Base-by-base conservation (phyloP, 2,329 filamentous ascomycete genomes). In the Talaromyces sp. region DNA sequence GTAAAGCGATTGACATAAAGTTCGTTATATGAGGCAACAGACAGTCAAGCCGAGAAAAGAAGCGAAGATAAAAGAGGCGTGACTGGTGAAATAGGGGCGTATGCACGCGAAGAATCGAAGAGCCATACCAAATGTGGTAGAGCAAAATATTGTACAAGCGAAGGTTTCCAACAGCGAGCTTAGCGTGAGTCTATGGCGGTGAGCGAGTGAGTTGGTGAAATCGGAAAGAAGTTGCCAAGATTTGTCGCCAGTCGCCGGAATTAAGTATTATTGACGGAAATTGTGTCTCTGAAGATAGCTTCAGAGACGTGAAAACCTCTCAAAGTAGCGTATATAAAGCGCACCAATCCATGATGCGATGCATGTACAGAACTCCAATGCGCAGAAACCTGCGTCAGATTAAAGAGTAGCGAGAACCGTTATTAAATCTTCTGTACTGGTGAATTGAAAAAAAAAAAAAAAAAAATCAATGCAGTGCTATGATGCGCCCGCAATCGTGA, bases 251-350 rank as follows among this genome's bases (percentile, higher is more conserved):
- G 64, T 65, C 69, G 71, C 73, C 70, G 67, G 69, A 68, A 77
- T 77, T 77, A 77, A 67, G 55, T 64, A 76, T 77, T 77, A 77
- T 75, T 61, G 71, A 73, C 71, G 70, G 73, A 71, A 66, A 61
- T 65, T 64, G 54, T 67, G 44, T 63, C 58, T n/a, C 42, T 44
- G 61, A 63, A 56, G 42, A 37, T 55, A n/a, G 63, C 28, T 60
- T 57, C 61, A 40, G 31, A 61, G 59, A 61, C 44, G 55, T 25
- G 58, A 59, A 55, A 58, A 62, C 62, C 55, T 60, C 46, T 60
- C 46, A 59, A 63, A 57, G 65, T 28, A 25, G 60, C 44, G 50
- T 52, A 57, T 60, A 62, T 65, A 61, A 58, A 58, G 63, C 66
- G 63, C 63, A 66, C 65, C 64, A 63, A 61, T 62, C 66, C 66